phyloP scores from a whole-genome alignment of 1,284 basidiomycete genomes.

The Heliocybe sulcata region DNA sequence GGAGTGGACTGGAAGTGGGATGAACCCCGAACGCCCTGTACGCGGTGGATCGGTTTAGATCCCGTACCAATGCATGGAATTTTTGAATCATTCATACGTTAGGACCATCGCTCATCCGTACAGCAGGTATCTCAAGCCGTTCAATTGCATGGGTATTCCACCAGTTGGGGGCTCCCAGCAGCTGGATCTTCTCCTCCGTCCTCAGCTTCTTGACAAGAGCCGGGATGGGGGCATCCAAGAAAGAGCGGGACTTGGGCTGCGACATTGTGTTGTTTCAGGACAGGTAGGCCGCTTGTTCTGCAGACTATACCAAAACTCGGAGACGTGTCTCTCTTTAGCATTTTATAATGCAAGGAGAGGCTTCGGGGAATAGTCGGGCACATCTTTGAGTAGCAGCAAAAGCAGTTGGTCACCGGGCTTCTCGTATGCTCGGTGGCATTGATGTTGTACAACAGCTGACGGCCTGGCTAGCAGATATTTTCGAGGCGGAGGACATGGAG shows the following conservation, averaged over 20 bases:
- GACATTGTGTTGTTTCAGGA: background rate
- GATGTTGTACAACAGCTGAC: background rate
- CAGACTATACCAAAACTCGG: background rate
- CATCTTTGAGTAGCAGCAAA: background rate
- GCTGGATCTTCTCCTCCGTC: conserved; percentile 55
- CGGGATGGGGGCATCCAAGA: conserved; percentile 45
- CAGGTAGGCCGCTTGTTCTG: background rate
- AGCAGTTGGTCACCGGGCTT: background rate
- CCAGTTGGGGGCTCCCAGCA: conserved; percentile 62
- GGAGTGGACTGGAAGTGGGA: conserved; percentile 50
- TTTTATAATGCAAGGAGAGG: background rate
- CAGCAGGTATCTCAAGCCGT: conserved; percentile 50
- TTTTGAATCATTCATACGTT: conserved; percentile 31
- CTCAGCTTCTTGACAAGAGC: conserved; percentile 46
- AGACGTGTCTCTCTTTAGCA: too few relatives aligned
- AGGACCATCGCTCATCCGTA: conserved; percentile 63
- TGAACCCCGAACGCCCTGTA: conserved; percentile 57
- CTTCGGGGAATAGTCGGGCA: background rate
- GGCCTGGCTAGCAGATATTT: background rate
- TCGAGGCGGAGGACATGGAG: too few relatives aligned
- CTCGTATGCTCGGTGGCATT: background rate
- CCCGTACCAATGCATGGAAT: background rate
- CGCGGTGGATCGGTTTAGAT: background rate
- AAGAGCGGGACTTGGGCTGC: conserved; percentile 15
- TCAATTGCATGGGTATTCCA: conserved; percentile 60